phyloP scores from a whole-genome alignment of 768 basidiomycete genomes.

The Lactarius trivialis region DNA sequence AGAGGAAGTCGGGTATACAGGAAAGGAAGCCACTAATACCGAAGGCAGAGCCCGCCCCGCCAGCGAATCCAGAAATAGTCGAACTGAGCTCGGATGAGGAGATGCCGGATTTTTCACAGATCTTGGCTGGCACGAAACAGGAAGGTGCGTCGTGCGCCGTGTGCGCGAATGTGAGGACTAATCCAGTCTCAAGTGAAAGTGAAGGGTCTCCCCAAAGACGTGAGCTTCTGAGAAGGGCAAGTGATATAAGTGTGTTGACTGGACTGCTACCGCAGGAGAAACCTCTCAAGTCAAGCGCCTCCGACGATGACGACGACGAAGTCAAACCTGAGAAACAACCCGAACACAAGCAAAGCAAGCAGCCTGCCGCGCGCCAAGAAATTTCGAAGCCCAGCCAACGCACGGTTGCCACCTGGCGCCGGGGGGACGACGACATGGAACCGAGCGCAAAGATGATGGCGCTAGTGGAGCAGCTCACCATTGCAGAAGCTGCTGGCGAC shows the following conservation, averaged over 20 bases:
- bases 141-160: not conserved
- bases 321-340: not conserved
- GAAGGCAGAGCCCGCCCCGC: slow-evolving; percentile 15
- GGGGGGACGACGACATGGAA: slow-evolving; percentile 55
- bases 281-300: not conserved
- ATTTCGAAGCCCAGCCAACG: slow-evolving; percentile 13
- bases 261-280: not conserved
- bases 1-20: not conserved
- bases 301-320: not conserved
- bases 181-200: not conserved
- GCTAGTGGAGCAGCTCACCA: slow-evolving; percentile 48
- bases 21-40: slow-evolving; percentile 22
- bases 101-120: slow-evolving; percentile 41
- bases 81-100: slow-evolving; percentile 39
- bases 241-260: not conserved
- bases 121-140: slow-evolving; percentile 28
- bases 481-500: slow-evolving; percentile 55
- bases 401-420: slow-evolving; percentile 48
- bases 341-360: slow-evolving; percentile 22
- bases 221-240: not conserved
- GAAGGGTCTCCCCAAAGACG: not conserved
- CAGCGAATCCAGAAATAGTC: slow-evolving; percentile 18
- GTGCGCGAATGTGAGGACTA: not conserved
- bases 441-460: slow-evolving; percentile 64
- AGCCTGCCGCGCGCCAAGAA: slow-evolving; percentile 26